Evolutionary conservation across 306 rosid species (phyloP).

Genomic region (Vigna mungo): DNA sequence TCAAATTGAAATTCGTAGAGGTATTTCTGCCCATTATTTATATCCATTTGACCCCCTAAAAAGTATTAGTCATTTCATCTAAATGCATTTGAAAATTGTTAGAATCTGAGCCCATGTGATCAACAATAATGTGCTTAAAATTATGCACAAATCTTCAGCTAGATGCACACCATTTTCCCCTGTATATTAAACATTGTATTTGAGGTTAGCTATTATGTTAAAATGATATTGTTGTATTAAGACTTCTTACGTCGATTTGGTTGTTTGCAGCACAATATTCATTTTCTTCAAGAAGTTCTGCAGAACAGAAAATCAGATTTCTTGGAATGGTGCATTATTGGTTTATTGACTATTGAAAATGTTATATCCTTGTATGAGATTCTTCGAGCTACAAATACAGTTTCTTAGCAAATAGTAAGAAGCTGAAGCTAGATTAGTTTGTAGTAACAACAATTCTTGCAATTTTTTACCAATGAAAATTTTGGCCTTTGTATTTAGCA

Average conservation of each 20-base stretch:
- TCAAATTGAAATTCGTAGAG: constrained; percentile 90
- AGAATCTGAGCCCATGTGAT: constrained; percentile 17
- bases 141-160: constrained; percentile 9
- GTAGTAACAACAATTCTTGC: constrained; percentile 36
- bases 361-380: constrained; percentile 82
- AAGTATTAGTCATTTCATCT: constrained; percentile 27
- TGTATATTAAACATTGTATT: constrained; percentile 2
- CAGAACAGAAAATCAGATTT: constrained; percentile 96
- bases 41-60: not conserved
- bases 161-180: not conserved
- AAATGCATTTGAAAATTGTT: constrained; percentile 17
- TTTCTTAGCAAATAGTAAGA: constrained; percentile 45
- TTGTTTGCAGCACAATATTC: constrained; percentile 91
- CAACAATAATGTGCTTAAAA: not conserved
- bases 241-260: constrained; percentile 22
- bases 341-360: constrained; percentile 82
- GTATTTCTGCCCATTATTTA: constrained; percentile 46
- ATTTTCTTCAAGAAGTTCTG: constrained; percentile 94
- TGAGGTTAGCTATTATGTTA: constrained; percentile 4
- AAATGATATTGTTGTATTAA: constrained; percentile 9
- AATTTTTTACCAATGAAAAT: constrained; percentile 41
- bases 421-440: constrained; percentile 43
- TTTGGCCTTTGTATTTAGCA: constrained; percentile 30
- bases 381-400: constrained; percentile 65
- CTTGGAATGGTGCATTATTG: constrained; percentile 97